Evolutionary conservation across 1,284 basidiomycete species (phyloP).

Genomic region (Flammula alnicola): DNA sequence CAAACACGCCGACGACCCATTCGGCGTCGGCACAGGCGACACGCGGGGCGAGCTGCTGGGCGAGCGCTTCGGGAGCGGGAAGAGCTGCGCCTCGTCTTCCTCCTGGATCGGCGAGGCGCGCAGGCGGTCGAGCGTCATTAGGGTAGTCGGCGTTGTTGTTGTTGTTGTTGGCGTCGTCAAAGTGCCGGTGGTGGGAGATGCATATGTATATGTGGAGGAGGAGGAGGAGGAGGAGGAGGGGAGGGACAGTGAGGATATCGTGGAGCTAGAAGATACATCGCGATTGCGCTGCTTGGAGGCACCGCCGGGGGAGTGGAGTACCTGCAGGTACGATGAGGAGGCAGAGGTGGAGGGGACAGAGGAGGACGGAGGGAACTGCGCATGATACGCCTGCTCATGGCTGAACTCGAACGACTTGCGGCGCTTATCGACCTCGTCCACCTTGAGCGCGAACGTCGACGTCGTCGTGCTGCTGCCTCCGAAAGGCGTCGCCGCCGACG

Average conservation of each 20-base stretch:
- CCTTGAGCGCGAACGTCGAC: constrained; percentile 44
- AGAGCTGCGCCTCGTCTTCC: constrained; percentile 58
- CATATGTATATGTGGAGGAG: neutral
- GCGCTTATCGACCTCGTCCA: constrained; percentile 67
- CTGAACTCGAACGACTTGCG: constrained; percentile 41
- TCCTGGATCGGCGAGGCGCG: constrained; percentile 43
- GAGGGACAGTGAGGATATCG: constrained; percentile 19
- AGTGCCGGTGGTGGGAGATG: constrained; percentile 13
- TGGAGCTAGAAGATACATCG: constrained; percentile 12
- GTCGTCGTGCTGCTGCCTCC: constrained; percentile 13
- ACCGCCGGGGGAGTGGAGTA: too few species aligned
- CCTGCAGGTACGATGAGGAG: neutral
- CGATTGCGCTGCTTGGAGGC: too few species aligned
- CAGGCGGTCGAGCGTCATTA: constrained; percentile 8
- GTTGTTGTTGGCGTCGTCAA: too few species aligned
- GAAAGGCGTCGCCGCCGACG: neutral
- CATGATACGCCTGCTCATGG: constrained; percentile 5
- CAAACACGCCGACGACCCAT: constrained; percentile 41
- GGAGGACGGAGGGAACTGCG: constrained; percentile 18
- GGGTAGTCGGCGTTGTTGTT: too few species aligned
- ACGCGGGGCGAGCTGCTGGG: constrained; percentile 37
- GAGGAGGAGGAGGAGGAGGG: constrained; percentile 15
- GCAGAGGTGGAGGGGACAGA: constrained; percentile 14
- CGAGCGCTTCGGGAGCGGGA: constrained; percentile 56
- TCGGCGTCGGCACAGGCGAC: constrained; percentile 20